Percentiles rank a stretch among this genome's conserved stretches.
Conservation (phyloP, 2,329 filamentous ascomycete genomes). For the Aureobasidium sp. region DNA sequence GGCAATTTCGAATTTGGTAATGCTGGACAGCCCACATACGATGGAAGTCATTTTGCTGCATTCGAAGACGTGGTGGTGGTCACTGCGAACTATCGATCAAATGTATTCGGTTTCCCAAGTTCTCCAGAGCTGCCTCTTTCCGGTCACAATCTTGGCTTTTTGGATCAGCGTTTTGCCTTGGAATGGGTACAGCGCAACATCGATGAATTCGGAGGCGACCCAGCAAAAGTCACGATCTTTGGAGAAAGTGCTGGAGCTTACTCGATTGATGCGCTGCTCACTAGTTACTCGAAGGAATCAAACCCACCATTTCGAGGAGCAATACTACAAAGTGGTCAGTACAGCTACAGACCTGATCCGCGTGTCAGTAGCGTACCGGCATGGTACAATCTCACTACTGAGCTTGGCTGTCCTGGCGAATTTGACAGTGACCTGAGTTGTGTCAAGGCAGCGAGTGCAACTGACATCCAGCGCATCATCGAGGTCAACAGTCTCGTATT, state of each 20-base stretch:
- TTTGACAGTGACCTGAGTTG: slow-evolving; percentile 26
- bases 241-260: slow-evolving; percentile 30
- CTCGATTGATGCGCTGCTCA: slow-evolving; percentile 28
- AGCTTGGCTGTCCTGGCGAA: slow-evolving; percentile 25
- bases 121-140: slow-evolving; percentile 30
- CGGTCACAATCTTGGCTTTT: slow-evolving; percentile 31
- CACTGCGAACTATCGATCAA: slow-evolving; percentile 30
- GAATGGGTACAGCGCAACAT: slow-evolving; percentile 35
- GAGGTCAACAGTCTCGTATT: slow-evolving; percentile 27
- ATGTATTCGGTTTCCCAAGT: slow-evolving; percentile 38
- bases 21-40: slow-evolving; percentile 26
- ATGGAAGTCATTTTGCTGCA: slow-evolving; percentile 28
- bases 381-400: slow-evolving; percentile 24
- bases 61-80: slow-evolving; percentile 32
- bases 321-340: slow-evolving; percentile 28
- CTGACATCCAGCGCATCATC: slow-evolving; percentile 27
- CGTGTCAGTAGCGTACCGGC: slow-evolving; percentile 11
- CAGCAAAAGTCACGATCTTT: slow-evolving; percentile 32
- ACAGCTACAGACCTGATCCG: slow-evolving; percentile 21
- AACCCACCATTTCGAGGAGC: slow-evolving; percentile 30
- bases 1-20: slow-evolving; percentile 28
- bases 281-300: slow-evolving; percentile 22
- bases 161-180: slow-evolving; percentile 32
- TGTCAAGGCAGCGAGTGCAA: slow-evolving; percentile 27
- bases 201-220: slow-evolving; percentile 31